A percentile compares a stretch with the other conserved stretches of the same genome.
Conservation (phyloP, 495 filamentous ascomycete genomes). For the Tuber indicum region DNA sequence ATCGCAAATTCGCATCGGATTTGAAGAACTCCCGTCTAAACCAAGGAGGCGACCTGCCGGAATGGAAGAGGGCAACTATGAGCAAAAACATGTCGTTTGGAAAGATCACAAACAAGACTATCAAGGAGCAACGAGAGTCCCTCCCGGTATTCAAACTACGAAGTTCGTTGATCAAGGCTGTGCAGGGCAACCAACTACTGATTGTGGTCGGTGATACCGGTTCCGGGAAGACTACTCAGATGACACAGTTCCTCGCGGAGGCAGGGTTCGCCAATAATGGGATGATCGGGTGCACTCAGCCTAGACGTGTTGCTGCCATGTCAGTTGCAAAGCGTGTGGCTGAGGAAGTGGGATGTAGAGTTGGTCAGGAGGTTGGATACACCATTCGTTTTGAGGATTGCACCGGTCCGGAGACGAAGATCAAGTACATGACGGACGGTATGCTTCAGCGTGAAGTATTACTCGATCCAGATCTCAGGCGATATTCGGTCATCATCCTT, state of each 20-base stretch:
- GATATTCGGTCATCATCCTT: constrained; percentile 95
- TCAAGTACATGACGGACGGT: constrained; percentile 99
- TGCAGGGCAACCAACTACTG: constrained; percentile 78
- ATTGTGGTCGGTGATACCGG: constrained; percentile 97
- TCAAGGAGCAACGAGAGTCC: constrained; percentile 88
- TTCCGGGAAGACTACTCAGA: constrained; percentile 92
- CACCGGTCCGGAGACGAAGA: constrained; percentile 79
- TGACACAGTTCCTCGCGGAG: constrained; percentile 92
- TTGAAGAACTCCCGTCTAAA: constrained; percentile 51
- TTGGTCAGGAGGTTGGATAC: constrained; percentile 93
- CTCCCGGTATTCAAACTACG: constrained; percentile 88
- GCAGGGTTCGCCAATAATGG: constrained; percentile 81
- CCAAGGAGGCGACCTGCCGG: constrained; percentile 63
- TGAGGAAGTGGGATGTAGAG: constrained; percentile 86
- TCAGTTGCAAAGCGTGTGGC: constrained; percentile 95
- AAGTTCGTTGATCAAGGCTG: constrained; percentile 78
- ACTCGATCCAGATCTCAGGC: constrained; percentile 75
- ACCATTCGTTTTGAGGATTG: constrained; percentile 97
- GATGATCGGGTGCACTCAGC: constrained; percentile 93
- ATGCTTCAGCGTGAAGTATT: constrained; percentile 96
- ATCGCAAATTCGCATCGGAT: constrained; percentile 81
- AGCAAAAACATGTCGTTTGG: constrained; percentile 78
- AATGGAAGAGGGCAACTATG: constrained; percentile 84
- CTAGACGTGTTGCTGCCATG: constrained; percentile 94
- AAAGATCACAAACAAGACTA: constrained; percentile 81